These are phyloP conservation scores for Microbotryum saponariae DNA, from an alignment of 1,284 basidiomycete species.

Conservation along the genomic window DNA sequence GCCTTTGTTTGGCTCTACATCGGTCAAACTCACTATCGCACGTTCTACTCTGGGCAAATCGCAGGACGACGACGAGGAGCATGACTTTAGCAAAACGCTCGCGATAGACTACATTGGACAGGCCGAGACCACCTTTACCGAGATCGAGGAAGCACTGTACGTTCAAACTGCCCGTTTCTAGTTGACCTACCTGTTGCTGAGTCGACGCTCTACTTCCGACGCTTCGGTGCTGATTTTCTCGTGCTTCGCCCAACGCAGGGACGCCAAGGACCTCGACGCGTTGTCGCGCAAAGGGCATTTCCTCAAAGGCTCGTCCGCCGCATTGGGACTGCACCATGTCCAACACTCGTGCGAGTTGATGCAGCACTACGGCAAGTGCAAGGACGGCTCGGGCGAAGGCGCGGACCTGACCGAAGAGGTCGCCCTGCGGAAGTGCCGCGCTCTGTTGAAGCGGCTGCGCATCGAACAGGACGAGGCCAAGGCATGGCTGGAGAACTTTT, in stretches of 20 bases:
- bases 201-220: neutral
- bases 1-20: neutral
- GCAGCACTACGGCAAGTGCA: slow-evolving; percentile 43
- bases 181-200: neutral
- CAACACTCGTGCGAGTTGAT: slow-evolving; percentile 43
- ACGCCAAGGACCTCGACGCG: slow-evolving; percentile 37
- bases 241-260: slow-evolving; percentile 14
- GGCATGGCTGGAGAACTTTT: slow-evolving; percentile 51
- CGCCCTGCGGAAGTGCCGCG: slow-evolving; percentile 58
- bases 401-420: slow-evolving; percentile 49
- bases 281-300: slow-evolving; percentile 44
- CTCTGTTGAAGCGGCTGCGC: slow-evolving; percentile 51
- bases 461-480: slow-evolving; percentile 54
- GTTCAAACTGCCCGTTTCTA: slow-evolving; percentile 12
- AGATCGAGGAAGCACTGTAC: slow-evolving; percentile 42
- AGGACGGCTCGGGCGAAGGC: slow-evolving; percentile 42
- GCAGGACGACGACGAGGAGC: slow-evolving; percentile 43
- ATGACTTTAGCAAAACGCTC: slow-evolving; percentile 42
- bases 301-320: slow-evolving; percentile 44
- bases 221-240: neutral
- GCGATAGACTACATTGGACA: slow-evolving; percentile 45
- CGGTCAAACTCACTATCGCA: too few relatives aligned
- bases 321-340: slow-evolving; percentile 43
- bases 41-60: too few relatives aligned
- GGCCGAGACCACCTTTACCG: slow-evolving; percentile 41